These are phyloP conservation scores for Afroboletus lepidellus DNA, from an alignment of 1,284 basidiomycete genomes.

Conservation along the genomic window DNA sequence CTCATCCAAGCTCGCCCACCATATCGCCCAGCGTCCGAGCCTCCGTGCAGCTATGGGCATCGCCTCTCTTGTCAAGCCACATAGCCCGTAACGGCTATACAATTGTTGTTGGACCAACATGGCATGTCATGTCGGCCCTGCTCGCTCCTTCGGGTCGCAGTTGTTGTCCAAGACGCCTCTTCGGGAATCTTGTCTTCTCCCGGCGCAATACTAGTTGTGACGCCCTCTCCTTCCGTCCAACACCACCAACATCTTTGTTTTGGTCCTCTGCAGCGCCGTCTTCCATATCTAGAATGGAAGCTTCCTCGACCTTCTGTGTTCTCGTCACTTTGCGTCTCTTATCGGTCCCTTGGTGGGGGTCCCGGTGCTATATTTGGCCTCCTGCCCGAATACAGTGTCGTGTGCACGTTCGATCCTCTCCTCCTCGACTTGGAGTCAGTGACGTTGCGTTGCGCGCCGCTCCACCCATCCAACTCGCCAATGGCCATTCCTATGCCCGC, in stretches of 20 bases:
- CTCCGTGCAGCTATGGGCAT: not conserved
- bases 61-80: not conserved
- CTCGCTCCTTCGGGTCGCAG: too few relatives aligned
- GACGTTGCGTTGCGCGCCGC: not conserved
- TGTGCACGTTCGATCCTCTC: not conserved
- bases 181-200: slow-evolving; percentile 13
- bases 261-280: slow-evolving; percentile 1
- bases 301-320: slow-evolving; percentile 21
- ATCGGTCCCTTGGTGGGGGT: not conserved
- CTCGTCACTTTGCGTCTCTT: slow-evolving; percentile 10
- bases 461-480: not conserved
- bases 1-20: slow-evolving; percentile 6
- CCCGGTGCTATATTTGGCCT: slow-evolving; percentile 9
- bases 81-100: not conserved
- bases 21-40: slow-evolving; percentile 11
- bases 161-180: slow-evolving; percentile 8
- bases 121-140: not conserved
- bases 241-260: slow-evolving; percentile 7
- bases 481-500: not conserved
- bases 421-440: not conserved
- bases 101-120: not conserved
- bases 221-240: slow-evolving; percentile 8
- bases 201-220: not conserved
- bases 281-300: slow-evolving; percentile 16
- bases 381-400: not conserved